Evolutionary conservation across 176 grass and related monocot genomes (phyloP), one percentile per base, ranked within the genome.

Genomic region (Juncus effusus): DNA sequence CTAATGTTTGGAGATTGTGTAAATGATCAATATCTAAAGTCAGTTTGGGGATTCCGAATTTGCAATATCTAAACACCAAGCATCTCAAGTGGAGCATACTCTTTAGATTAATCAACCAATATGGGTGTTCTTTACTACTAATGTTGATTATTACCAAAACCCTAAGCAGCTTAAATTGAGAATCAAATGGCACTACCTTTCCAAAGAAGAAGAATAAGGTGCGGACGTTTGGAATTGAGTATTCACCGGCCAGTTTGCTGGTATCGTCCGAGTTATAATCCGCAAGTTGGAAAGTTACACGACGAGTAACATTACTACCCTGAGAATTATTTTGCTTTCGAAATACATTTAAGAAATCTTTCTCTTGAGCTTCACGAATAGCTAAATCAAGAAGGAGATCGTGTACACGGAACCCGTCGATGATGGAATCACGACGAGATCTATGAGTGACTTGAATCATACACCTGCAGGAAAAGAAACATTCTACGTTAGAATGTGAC

Each of bases 151-250:
- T 16, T 2, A 38, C n/a, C 38, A 68, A 38, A 19, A 68, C 65
- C 52, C 49, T 68, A 6, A 68, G 65, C 8, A 68, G 47, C 37
- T 0, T 3, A 69, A 69, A 69, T 8, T 38, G 50, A 10, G 36
- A 14, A 56, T 41, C 15, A 3, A 37, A 36, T 54, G 65, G 36
- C 10, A 54, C 53, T 54, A 47, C 50, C 42, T 69, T 10, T 13
- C 49, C 28, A 38, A 68, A 68, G 10, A 13, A 68, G 10, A 13
- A 53, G 4, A 68, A 12, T 40, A 68, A 54, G 52, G 65, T 38
- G 2, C 47, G 50, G 3, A 15, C 54, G 4, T 39, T 69, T 4
- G 5, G 5, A 38, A 6, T 47, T 47, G 44, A 6, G 9, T 47
- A 47, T 47, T 47, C 44, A 47, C 44, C 4, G 9, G 9, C 9